Conservation (phyloP, 148 eudicot species). For the Rhododendron henanense region DNA sequence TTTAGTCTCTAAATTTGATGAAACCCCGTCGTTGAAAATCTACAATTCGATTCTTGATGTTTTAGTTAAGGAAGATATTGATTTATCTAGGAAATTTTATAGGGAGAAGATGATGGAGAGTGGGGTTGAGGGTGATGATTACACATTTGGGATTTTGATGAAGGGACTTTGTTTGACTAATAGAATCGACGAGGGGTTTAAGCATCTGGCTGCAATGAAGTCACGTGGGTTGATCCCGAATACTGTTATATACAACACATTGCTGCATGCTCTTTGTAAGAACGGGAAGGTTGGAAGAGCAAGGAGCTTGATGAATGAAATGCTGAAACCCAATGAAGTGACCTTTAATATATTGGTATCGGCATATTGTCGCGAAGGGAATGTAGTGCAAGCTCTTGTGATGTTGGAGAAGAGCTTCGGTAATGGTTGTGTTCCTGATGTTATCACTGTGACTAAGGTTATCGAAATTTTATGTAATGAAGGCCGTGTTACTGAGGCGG, state of each 20-base stretch:
- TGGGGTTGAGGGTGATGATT: slow-evolving; percentile 71
- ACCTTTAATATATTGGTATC: slow-evolving; percentile 75
- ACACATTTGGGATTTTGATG: slow-evolving; percentile 91
- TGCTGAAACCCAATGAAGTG: slow-evolving; percentile 62
- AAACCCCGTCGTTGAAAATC: slow-evolving; percentile 58
- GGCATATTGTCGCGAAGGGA: slow-evolving; percentile 64
- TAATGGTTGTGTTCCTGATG: slow-evolving; percentile 67
- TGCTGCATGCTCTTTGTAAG: slow-evolving; percentile 80
- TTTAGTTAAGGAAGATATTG: slow-evolving; percentile 86
- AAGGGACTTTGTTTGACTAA: slow-evolving; percentile 92
- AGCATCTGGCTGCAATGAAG: slow-evolving; percentile 74
- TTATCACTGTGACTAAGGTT: slow-evolving; percentile 63
- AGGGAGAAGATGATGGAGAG: slow-evolving; percentile 81
- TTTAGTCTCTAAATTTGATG: slow-evolving; percentile 46
- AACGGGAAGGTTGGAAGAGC: slow-evolving; percentile 92
- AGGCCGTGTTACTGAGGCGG: slow-evolving; percentile 66
- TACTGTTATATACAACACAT: slow-evolving; percentile 73
- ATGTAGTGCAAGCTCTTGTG: slow-evolving; percentile 77
- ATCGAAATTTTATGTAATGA: slow-evolving; percentile 54
- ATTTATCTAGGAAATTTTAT: slow-evolving; percentile 79
- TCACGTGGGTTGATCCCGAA: slow-evolving; percentile 42
- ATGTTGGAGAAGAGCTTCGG: slow-evolving; percentile 66
- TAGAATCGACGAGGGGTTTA: slow-evolving; percentile 79
- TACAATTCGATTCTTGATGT: slow-evolving; percentile 80
- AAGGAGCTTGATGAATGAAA: slow-evolving; percentile 86